Evolutionary conservation across 805 yeast genomes (phyloP).

Genomic region (Candida schatavii): DNA sequence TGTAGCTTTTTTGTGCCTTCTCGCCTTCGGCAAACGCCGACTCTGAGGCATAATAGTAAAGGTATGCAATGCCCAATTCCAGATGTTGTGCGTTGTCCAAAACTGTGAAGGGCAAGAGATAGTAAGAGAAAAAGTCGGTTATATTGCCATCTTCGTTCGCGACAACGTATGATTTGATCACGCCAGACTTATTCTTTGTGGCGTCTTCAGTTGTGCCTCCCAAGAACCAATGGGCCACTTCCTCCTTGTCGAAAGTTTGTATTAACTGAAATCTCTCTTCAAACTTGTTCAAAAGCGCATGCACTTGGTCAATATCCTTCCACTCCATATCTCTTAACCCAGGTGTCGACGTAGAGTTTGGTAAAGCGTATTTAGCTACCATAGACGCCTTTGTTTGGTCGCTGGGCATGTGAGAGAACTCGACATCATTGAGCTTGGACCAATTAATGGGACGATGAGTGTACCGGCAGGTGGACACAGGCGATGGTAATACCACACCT

Average conservation of each 20-base stretch:
- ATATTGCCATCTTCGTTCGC: constrained; percentile 56
- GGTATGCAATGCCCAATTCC: constrained; percentile 79
- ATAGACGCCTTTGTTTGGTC: constrained; percentile 63
- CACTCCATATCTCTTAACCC: constrained; percentile 59
- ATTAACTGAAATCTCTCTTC: constrained; percentile 69
- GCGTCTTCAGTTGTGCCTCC: constrained; percentile 35
- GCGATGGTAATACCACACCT: constrained; percentile 89
- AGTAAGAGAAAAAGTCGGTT: constrained; percentile 88
- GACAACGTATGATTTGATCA: constrained; percentile 77
- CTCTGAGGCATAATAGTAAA: constrained; percentile 85
- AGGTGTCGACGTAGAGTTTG: constrained; percentile 43
- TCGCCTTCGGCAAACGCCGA: constrained; percentile 45
- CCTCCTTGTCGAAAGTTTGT: constrained; percentile 66
- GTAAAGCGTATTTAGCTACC: constrained; percentile 60
- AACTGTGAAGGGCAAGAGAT: constrained; percentile 83
- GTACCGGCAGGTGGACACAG: constrained; percentile 83
- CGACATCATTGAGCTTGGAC: constrained; percentile 85
- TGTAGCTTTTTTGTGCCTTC: constrained; percentile 36
- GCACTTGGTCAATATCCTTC: constrained; percentile 65
- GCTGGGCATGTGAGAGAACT: constrained; percentile 78
- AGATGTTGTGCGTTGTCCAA: constrained; percentile 60
- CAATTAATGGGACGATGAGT: constrained; percentile 93
- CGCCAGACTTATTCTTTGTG: constrained; percentile 35
- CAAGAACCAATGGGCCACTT: constrained; percentile 78
- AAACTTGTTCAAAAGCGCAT: constrained; percentile 55